A percentile compares a stretch with the other conserved stretches of the same genome.
phyloP scores from a whole-genome alignment of 257 asterid genomes.

The Fraxinus cuspidata region DNA sequence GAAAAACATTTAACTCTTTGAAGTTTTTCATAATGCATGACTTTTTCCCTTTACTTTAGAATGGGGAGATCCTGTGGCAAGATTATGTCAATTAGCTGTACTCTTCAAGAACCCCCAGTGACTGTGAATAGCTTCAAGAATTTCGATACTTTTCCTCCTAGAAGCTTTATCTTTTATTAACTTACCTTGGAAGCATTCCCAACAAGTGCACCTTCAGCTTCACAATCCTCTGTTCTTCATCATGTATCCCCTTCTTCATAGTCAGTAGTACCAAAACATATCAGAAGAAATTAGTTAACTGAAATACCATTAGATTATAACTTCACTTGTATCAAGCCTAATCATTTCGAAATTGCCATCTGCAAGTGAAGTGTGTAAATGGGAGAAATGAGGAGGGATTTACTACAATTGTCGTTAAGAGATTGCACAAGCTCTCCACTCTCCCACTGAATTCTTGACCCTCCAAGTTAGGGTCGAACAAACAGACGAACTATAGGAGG shows the following conservation, averaged over 20 bases:
- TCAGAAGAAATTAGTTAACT: constrained; percentile 1
- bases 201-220: constrained; percentile 47
- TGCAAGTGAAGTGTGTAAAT: neutral
- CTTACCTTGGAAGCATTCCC: constrained; percentile 78
- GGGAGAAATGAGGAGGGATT: neutral
- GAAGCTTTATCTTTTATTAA: neutral
- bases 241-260: constrained; percentile 52
- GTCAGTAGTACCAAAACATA: neutral
- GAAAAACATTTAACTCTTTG: too few relatives aligned
- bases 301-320: too few relatives aligned
- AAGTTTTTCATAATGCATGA: neutral
- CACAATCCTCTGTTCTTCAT: constrained; percentile 45
- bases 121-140: neutral
- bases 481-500: neutral
- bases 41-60: neutral
- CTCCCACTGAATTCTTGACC: neutral
- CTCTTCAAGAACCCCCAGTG: neutral
- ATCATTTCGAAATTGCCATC: neutral
- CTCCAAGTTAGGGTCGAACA: neutral
- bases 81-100: neutral
- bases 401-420: too few relatives aligned
- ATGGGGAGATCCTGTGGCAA: neutral
- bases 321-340: neutral
- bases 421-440: neutral
- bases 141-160: neutral